Evolutionary conservation across 2,329 filamentous ascomycete genomes (phyloP).

Genomic region (Colletotrichum coccodes): DNA sequence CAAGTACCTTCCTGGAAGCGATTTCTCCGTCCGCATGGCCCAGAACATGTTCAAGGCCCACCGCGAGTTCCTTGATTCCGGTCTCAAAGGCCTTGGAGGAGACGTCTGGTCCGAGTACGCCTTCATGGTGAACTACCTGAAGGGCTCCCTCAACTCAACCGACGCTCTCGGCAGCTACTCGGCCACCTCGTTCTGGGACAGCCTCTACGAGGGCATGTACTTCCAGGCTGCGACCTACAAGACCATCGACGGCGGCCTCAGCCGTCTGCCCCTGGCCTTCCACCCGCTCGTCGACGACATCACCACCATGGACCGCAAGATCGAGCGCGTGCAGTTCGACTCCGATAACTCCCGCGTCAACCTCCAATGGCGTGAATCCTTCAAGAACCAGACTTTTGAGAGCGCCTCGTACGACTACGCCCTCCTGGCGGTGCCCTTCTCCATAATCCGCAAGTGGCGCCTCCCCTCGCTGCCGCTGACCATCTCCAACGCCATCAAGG

Average conservation of each 20-base stretch:
- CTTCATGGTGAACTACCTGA: slow-evolving; percentile 69
- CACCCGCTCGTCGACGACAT: slow-evolving; percentile 67
- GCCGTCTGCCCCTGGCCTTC: slow-evolving; percentile 70
- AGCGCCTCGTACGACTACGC: slow-evolving; percentile 72
- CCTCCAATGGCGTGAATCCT: slow-evolving; percentile 64
- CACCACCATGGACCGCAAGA: slow-evolving; percentile 64
- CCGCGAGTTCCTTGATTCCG: slow-evolving; percentile 47
- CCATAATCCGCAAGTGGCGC: slow-evolving; percentile 70
- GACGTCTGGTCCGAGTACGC: slow-evolving; percentile 74
- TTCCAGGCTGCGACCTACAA: slow-evolving; percentile 68
- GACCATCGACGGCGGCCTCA: slow-evolving; percentile 70
- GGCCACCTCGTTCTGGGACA: slow-evolving; percentile 57
- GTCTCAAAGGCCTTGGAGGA: slow-evolving; percentile 55
- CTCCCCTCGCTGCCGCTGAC: slow-evolving; percentile 57
- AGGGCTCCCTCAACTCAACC: slow-evolving; percentile 62
- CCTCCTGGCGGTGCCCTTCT: slow-evolving; percentile 73
- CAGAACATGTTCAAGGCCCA: slow-evolving; percentile 57
- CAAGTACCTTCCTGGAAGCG: slow-evolving; percentile 45
- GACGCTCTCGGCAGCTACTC: slow-evolving; percentile 49
- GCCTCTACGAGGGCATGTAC: slow-evolving; percentile 67
- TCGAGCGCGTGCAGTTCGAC: slow-evolving; percentile 67
- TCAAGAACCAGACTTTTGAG: slow-evolving; percentile 49
- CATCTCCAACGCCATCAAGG: slow-evolving; percentile 58
- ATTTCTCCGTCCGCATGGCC: slow-evolving; percentile 49
- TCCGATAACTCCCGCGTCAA: slow-evolving; percentile 61